Evolutionary conservation across 805 yeast species (phyloP).

Genomic region (Jamesozyma jinghongensis): DNA sequence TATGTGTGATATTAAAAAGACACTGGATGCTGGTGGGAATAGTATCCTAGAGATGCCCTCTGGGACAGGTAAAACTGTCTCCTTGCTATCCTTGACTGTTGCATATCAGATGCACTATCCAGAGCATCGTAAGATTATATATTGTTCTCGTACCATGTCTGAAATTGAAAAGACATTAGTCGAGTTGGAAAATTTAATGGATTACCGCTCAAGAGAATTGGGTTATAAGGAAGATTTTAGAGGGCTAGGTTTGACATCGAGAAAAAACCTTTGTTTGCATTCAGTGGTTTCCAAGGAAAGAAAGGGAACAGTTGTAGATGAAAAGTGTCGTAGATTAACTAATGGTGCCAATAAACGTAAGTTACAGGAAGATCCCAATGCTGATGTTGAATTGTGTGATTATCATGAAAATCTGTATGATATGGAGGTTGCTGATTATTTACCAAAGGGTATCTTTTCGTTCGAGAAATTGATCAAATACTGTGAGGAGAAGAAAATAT

Average conservation of each 20-base stretch:
- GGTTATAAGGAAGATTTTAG: conserved; percentile 86
- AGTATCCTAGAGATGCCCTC: conserved; percentile 98
- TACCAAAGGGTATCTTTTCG: conserved; percentile 91
- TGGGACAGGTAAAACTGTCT: conserved; percentile 96
- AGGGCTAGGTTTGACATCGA: conserved; percentile 87
- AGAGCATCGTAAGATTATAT: conserved; percentile 81
- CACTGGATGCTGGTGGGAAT: conserved; percentile 93
- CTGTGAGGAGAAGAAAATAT: conserved; percentile 70
- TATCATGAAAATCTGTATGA: conserved; percentile 87
- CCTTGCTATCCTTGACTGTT: conserved; percentile 80
- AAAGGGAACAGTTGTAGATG: conserved; percentile 90
- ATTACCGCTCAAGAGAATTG: conserved; percentile 67
- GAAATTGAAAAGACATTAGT: conserved; percentile 96
- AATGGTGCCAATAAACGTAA: conserved; percentile 75
- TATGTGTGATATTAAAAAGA: conserved; percentile 90
- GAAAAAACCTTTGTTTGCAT: conserved; percentile 90
- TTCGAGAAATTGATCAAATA: conserved; percentile 74
- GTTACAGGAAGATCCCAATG: conserved; percentile 49
- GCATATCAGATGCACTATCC: conserved; percentile 95
- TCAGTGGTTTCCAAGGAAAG: conserved; percentile 81
- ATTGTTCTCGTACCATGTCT: conserved; percentile 99
- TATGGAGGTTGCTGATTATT: conserved; percentile 75
- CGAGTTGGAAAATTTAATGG: conserved; percentile 84
- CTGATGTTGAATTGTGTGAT: conserved; percentile 59
- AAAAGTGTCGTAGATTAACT: conserved; percentile 88